These are phyloP conservation scores for Calocera viscosa DNA, from an alignment of 768 basidiomycete genomes.

Conservation along the genomic window DNA sequence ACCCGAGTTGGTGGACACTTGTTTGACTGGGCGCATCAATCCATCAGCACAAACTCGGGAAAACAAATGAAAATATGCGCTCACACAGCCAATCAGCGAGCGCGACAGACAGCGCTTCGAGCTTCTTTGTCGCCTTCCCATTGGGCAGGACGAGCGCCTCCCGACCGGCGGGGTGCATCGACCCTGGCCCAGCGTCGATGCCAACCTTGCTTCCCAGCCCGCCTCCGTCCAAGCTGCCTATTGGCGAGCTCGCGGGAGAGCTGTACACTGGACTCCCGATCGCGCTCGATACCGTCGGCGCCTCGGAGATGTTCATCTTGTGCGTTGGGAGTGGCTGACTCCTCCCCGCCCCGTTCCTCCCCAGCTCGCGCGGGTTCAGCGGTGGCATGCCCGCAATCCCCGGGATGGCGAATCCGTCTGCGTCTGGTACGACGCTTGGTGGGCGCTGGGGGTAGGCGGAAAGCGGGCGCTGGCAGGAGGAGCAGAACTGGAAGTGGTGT, in stretches of 20 bases:
- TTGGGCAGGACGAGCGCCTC: constrained; percentile 1
- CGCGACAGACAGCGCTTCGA: neutral
- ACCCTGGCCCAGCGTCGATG: neutral
- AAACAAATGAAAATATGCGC: neutral
- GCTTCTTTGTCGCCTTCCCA: neutral
- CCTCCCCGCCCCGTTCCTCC: neutral
- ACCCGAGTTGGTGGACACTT: neutral
- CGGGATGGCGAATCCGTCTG: constrained; percentile 3
- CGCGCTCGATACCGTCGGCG: neutral
- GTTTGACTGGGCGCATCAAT: neutral
- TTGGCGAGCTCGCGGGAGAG: neutral
- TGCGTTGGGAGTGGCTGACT: neutral
- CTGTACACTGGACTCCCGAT: neutral
- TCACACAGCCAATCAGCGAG: neutral
- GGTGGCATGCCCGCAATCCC: neutral
- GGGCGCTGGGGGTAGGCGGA: constrained; percentile 4
- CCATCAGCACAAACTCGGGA: neutral
- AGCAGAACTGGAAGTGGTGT: neutral
- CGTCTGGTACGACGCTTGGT: neutral
- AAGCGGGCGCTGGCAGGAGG: neutral
- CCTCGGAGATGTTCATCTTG: constrained; percentile 7
- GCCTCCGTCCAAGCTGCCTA: neutral
- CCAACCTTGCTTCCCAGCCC: neutral
- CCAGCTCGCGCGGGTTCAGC: neutral
- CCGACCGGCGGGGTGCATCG: neutral